Evolutionary conservation across 164 flowering plant genomes (phyloP).

Genomic region (Chimonanthus praecox): DNA sequence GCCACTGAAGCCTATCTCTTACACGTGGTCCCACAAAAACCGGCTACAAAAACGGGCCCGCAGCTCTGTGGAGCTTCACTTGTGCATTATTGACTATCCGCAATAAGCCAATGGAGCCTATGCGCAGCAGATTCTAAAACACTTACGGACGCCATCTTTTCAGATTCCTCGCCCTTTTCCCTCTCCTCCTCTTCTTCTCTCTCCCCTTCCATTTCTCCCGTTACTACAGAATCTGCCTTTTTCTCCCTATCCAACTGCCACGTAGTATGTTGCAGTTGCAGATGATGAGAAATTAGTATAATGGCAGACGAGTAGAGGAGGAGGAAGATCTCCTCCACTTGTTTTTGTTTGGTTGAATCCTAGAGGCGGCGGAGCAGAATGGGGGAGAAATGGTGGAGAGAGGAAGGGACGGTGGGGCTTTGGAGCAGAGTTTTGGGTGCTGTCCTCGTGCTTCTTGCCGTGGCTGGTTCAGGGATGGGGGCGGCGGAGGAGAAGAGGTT

Average conservation of each 20-base stretch:
- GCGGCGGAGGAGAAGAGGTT: conserved; percentile 11
- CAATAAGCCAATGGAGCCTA: background rate
- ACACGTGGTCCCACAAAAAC: background rate
- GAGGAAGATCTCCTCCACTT: background rate
- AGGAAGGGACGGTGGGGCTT: background rate
- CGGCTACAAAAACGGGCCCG: background rate
- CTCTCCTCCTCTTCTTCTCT: background rate
- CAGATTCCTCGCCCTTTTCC: background rate
- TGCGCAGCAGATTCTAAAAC: background rate
- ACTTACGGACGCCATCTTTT: background rate
- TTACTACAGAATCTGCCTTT: background rate
- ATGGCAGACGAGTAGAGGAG: background rate
- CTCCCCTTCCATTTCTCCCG: background rate
- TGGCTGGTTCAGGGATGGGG: background rate
- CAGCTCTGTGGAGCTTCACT: background rate
- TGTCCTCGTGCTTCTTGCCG: background rate
- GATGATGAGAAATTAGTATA: background rate
- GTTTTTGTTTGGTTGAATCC: too few species aligned
- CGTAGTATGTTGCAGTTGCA: background rate
- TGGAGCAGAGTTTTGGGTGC: background rate
- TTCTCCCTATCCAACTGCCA: background rate
- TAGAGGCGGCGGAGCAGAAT: background rate
- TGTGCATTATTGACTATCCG: background rate
- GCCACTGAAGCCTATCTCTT: background rate
- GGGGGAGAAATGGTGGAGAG: background rate